Evolutionary conservation across 805 yeast genomes (phyloP), one percentile per base, ranked within the genome.

Genomic region (Candida maesae): DNA sequence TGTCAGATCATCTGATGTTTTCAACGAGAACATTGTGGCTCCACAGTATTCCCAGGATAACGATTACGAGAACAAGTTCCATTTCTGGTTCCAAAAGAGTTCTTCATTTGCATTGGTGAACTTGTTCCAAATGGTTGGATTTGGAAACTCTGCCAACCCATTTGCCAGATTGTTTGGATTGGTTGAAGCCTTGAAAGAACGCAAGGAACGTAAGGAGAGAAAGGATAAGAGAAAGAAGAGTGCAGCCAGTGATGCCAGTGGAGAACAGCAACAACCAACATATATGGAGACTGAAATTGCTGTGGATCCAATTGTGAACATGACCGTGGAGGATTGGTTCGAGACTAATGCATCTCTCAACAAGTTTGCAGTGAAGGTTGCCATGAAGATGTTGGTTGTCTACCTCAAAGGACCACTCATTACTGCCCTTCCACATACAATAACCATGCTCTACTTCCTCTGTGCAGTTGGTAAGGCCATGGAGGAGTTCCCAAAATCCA

Each of bases 71-170:
- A 52, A 60, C 38, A 61, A 63, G 53, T 50, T 69, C 31, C 79
- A 78, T 43, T 84, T 83, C 52, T 85, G 88, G 84, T 81, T 80
- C 54, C 82, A 83, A 52, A 82, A 84, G 56, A 80, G 87, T 1
- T 75, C 89, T 3, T 72, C 79, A 28, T 83, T 85, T 67, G 91
- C 93, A 3, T 68, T 84, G 35, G 78, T 89, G 20, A 85, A 84
- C 53, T 78, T 85, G 39, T 74, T 79, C 52, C 91, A 84, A 63
- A 58, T 84, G 39, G 75, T 82, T 34, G 93, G 93, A 2, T 81
- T 84, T 60, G 95, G 93, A 25, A 84, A 82, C 55, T 73, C 84
- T 5, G 68, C 70, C 33, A 84, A 82, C 54, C 89, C 91, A 15
- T 84, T 84, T 63, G 88, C 91, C 6, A 76, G 80, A 52, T 57